Base-by-base conservation (phyloP, 106 monocot genomes). In the Hemerocallis citrina region DNA sequence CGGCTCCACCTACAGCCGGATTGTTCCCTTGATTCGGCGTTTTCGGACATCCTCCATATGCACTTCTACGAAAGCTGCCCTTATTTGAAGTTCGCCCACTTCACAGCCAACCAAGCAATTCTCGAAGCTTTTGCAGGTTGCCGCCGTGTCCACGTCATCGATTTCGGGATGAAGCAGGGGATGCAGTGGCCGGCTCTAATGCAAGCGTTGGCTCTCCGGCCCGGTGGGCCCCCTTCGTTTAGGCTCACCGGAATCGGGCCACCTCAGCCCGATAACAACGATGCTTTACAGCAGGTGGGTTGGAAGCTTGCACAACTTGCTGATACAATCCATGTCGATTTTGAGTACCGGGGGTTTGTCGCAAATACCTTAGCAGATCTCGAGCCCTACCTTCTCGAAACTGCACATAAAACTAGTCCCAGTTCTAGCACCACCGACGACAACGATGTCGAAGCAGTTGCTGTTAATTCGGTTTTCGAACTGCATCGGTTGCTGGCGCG, bases 51-150 rank as follows among this genome's bases (percentile, higher is more conserved):
- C 55, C 85, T 81, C 21, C 65, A 85, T 51, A 55, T 68, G 64
- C 77, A 85, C 74, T 85, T 85, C 70, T 85, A 85, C 59, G 85
- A 85, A 64, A 57, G 54, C 52, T 81, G 77, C 71, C 85, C 85
- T 11, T 85, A 85, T 42, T 74, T 85, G 46, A 85, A 85, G 74
- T 85, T 85, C 77, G 85, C 77, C 39, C 85, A 85, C 70, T 85
- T 85, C 80, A 85, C 85, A 28, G 85, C 85, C 38, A 85, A 85
- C 64, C 85, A 85, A 35, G 85, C 85, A 57, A 80, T 85, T 49
- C 77, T 85, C 4, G 85, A 85, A 34, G 85, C 85, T 58, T 80
- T 81, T 64, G 59, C 80, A 35, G 81, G 80, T 27, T 54, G 49
- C 33, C 67, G 62, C 25, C 31, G 60, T 1, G 77, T 85, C 62